Base-by-base conservation (phyloP, 2,329 filamentous ascomycete genomes). In the Colletotrichum tabaci region DNA sequence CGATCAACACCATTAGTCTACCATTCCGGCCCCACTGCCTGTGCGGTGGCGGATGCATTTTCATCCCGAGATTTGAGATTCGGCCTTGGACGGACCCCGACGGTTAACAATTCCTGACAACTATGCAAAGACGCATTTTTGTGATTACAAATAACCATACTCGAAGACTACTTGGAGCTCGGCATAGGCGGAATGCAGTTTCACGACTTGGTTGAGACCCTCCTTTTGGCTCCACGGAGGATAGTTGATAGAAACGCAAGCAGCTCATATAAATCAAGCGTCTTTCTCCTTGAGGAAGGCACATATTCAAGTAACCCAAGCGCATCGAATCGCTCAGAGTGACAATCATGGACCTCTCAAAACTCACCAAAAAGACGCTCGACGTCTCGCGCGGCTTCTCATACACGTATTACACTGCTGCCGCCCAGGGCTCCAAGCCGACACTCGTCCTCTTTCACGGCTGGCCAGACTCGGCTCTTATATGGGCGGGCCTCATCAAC, bases 401-500 rank as follows among this genome's bases (percentile, higher is more conserved):
- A 18, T 86, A 86, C 76, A 80, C 79, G 15, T 86, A 85, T 76
- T 84, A 85, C 63, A 74, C 75, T 9, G 76, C 76, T 4, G 72
- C 76, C 16, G 75, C 79, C 23, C 75, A 77, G 38, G 38, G 60
- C 49, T 70, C 75, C 61, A 74, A 76, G 67, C 77, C 79, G 3
- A 80, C 82, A 2, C 75, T 85, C 50, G 71, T 86, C 15, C 79
- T 87, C 30, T 76, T 84, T 21, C 87, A 88, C 77, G 87, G 87
- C 68, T 88, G 83, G 74, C 87, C 87, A 6, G 85, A 87, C 73
- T 77, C 80, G 49, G 83, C 85, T 0, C 77, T 78, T 2, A 77
- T 87, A 35, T 88, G 85, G 85, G 75, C 79, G 13, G 79, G 81
- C 40, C 75, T 86, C 21, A 77, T 84, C 21, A 79, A 79, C 44